A percentile compares a stretch with the other conserved stretches of the same genome.
Evolutionary conservation across 2,329 filamentous ascomycete genomes (phyloP).

Genomic region (Beauveria bassiana): DNA sequence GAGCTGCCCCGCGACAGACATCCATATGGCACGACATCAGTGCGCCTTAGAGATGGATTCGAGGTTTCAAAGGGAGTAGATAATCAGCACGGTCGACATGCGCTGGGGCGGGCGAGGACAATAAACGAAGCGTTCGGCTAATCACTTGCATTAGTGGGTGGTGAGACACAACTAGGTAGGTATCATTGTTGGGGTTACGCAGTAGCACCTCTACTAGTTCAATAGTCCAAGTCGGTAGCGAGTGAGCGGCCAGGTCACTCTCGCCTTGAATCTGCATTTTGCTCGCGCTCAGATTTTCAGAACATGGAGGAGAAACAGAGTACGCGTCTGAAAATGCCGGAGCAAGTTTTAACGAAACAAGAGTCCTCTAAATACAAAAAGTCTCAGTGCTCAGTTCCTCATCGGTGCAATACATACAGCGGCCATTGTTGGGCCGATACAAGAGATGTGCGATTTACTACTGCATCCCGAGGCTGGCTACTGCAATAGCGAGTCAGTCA

Average conservation of each 20-base stretch:
- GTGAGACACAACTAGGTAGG: background rate
- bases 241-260: background rate
- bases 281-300: no score
- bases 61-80: background rate
- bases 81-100: background rate
- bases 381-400: background rate
- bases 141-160: constrained; percentile 1
- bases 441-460: background rate
- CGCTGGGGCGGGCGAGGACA: background rate
- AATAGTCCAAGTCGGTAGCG: background rate
- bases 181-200: background rate
- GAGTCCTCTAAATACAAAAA: background rate
- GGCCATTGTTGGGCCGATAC: background rate
- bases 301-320: no score
- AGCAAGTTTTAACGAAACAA: background rate
- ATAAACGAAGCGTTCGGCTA: background rate
- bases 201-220: background rate
- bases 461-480: background rate
- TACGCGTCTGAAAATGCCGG: no score
- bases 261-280: background rate
- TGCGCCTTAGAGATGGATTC: background rate
- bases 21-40: background rate
- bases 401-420: background rate
- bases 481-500: constrained; percentile 3
- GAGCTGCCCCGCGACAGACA: background rate